Evolutionary conservation across 306 rosid genomes (phyloP).

Genomic region (Lathyrus oleraceus): DNA sequence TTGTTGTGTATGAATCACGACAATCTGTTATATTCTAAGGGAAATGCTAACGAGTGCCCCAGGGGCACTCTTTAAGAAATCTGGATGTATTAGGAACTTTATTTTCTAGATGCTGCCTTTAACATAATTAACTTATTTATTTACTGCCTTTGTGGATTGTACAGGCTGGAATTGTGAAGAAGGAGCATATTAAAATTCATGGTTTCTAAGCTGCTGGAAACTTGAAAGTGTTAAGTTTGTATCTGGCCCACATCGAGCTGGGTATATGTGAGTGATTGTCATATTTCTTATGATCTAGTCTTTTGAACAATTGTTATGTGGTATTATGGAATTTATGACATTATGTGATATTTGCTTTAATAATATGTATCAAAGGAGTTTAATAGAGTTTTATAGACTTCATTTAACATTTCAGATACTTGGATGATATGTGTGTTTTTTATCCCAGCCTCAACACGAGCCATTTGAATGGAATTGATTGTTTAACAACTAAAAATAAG

Average conservation of each 20-base stretch:
- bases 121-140: background rate
- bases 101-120: background rate
- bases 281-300: constrained; percentile 27
- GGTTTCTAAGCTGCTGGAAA: constrained; percentile 63
- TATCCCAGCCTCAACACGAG: background rate
- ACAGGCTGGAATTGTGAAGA: constrained; percentile 90
- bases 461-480: background rate
- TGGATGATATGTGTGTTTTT: background rate
- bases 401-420: constrained; percentile 17
- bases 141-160: background rate
- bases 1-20: background rate
- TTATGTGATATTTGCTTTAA: constrained; percentile 29
- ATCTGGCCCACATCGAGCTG: constrained; percentile 28
- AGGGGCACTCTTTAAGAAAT: too few relatives aligned
- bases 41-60: too few relatives aligned
- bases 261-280: constrained; percentile 39
- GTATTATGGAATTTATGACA: constrained; percentile 42
- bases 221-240: constrained; percentile 26
- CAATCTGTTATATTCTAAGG: background rate
- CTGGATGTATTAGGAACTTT: too few relatives aligned
- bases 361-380: constrained; percentile 30
- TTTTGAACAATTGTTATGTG: constrained; percentile 44
- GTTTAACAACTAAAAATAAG: background rate
- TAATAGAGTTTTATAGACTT: constrained; percentile 1
- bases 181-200: constrained; percentile 67